These are phyloP conservation scores for Ophiostoma australiae DNA, from an alignment of 2,329 filamentous ascomycete genomes.

Conservation along the genomic window DNA sequence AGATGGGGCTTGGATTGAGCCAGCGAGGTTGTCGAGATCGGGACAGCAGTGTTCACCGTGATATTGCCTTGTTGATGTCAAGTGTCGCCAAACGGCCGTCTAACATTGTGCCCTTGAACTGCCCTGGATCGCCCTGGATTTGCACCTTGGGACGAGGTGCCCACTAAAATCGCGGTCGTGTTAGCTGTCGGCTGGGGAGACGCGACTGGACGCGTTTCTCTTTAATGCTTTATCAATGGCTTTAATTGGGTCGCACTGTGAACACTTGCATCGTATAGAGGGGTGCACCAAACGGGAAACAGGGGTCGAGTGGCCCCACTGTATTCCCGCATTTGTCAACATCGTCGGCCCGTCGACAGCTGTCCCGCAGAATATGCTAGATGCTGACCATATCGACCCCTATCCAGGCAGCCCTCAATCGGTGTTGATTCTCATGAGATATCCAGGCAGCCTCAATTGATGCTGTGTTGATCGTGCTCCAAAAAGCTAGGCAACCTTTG, in stretches of 20 bases:
- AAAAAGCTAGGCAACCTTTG: not conserved
- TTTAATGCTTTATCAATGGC: conserved; percentile 19
- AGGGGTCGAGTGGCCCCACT: not conserved
- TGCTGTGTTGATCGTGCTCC: not conserved
- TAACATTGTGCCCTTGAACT: not conserved
- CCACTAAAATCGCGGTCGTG: conserved; percentile 14
- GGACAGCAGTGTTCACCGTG: not conserved
- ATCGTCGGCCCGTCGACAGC: conserved; percentile 14
- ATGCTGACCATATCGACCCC: not conserved
- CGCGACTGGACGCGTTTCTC: conserved; percentile 40
- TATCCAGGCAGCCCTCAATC: conserved; percentile 3
- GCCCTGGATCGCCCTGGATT: conserved; percentile 1
- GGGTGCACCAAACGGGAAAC: not conserved
- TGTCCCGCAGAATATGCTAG: conserved; percentile 11
- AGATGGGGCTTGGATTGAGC: not conserved
- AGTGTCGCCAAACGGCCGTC: not conserved
- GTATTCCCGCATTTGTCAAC: conserved; percentile 2
- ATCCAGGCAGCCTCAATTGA: not conserved
- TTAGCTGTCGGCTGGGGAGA: conserved; percentile 30
- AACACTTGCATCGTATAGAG: not conserved
- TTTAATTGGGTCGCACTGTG: conserved; percentile 10
- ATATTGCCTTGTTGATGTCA: not conserved
- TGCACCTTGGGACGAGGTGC: not conserved
- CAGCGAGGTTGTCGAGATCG: not conserved
- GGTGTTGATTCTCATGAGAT: not conserved